Percentiles rank a stretch among this genome's conserved stretches.
Conservation (phyloP, 2,329 filamentous ascomycete genomes). For the Neofusicoccum laricinum region DNA sequence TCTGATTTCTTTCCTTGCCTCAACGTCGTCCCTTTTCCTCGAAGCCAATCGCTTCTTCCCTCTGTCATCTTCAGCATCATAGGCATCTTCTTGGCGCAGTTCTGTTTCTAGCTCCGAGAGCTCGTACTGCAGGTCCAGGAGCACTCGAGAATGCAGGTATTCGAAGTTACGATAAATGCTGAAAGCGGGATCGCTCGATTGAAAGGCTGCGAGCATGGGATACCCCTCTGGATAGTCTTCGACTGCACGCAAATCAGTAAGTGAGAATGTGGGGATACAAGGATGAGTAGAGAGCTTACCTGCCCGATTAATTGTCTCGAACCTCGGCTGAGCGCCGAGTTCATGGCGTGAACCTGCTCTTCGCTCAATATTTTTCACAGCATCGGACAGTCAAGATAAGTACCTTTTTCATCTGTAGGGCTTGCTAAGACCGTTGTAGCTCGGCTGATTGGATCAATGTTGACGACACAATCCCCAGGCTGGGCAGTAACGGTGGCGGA, state of each 20-base stretch:
- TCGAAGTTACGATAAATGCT: slow-evolving; percentile 34
- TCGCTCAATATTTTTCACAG: too few relatives aligned
- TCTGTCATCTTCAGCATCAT: slow-evolving; percentile 19
- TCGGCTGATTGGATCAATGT: too few relatives aligned
- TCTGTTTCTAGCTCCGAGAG: slow-evolving; percentile 29
- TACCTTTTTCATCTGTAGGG: too few relatives aligned
- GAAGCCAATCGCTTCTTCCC: not conserved
- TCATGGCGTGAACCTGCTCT: too few relatives aligned
- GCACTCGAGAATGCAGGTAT: slow-evolving; percentile 33
- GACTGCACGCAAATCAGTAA: slow-evolving; percentile 21
- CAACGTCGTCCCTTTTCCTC: not conserved
- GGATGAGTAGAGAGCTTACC: too few relatives aligned
- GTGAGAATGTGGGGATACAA: too few relatives aligned
- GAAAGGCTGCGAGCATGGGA: slow-evolving; percentile 31
- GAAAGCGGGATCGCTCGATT: slow-evolving; percentile 34
- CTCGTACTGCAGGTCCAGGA: slow-evolving; percentile 34
- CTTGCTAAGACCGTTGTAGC: too few relatives aligned
- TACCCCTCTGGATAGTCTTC: slow-evolving; percentile 30
- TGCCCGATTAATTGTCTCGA: too few relatives aligned
- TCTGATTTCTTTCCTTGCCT: not conserved
- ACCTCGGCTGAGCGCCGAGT: too few relatives aligned
- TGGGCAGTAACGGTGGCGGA: too few relatives aligned
- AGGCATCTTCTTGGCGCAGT: slow-evolving; percentile 27
- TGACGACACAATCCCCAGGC: too few relatives aligned
- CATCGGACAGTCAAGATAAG: too few relatives aligned